These are phyloP conservation scores for Comarum palustre DNA, from an alignment of 306 rosid genomes.

Conservation along the genomic window DNA sequence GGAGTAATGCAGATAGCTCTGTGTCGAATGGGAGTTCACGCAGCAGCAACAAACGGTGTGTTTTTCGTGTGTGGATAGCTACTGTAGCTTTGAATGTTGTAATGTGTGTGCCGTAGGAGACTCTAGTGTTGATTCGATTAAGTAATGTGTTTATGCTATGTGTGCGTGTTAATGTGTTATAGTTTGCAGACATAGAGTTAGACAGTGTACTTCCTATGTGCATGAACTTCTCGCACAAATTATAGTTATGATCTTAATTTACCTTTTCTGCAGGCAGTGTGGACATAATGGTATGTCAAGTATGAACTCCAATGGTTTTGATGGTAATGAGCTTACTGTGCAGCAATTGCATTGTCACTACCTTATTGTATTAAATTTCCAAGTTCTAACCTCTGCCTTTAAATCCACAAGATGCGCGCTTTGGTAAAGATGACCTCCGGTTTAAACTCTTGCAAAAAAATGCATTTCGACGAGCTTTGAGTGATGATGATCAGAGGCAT, in stretches of 20 bases:
- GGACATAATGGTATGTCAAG: conserved; percentile 43
- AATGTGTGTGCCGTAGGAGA: neutral
- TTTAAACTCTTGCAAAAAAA: conserved; percentile 72
- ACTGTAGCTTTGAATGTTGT: neutral
- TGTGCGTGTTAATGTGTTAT: neutral
- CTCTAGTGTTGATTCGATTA: neutral
- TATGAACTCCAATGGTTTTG: conserved; percentile 37
- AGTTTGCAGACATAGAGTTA: neutral
- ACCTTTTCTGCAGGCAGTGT: conserved; percentile 57
- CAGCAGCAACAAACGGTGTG: conserved; percentile 60
- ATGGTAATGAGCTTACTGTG: conserved; percentile 49
- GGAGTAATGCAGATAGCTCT: conserved; percentile 48
- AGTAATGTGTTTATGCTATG: neutral
- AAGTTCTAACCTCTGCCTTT: conserved; percentile 21
- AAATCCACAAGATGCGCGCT: conserved; percentile 37
- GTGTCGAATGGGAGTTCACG: conserved; percentile 41
- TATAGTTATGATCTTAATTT: conserved; percentile 5
- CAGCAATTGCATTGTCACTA: conserved; percentile 28
- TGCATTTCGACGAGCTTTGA: conserved; percentile 44
- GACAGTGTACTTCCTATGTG: neutral
- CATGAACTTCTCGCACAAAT: neutral
- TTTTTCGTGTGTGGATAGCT: neutral
- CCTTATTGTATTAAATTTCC: conserved; percentile 20
- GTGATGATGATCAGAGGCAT: conserved; percentile 43
- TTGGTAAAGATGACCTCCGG: conserved; percentile 80